phyloP scores from a whole-genome alignment of 1,284 basidiomycete genomes.

The Leccinum laetum region DNA sequence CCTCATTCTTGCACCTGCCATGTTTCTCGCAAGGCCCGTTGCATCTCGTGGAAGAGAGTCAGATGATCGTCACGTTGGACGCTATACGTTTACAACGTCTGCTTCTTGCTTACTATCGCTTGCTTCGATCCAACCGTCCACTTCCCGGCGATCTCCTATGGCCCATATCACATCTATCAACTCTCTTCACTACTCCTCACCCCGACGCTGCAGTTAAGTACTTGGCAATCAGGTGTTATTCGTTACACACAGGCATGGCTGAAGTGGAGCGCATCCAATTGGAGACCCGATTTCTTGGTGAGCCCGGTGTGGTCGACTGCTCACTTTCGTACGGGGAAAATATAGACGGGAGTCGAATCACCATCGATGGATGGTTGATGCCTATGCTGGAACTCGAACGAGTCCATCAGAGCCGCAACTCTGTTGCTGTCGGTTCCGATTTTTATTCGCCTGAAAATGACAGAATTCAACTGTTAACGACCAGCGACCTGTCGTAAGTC shows the following conservation, averaged over 20 bases:
- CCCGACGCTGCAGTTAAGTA: constrained; percentile 65
- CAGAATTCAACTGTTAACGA: constrained; percentile 36
- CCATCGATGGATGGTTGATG: constrained; percentile 79
- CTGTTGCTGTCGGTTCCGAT: constrained; percentile 38
- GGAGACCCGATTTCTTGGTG: constrained; percentile 63
- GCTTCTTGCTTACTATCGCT: constrained; percentile 79
- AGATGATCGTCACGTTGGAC: constrained; percentile 37
- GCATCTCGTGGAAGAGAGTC: constrained; percentile 36
- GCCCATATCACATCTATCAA: constrained; percentile 60
- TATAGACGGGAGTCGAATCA: constrained; percentile 40
- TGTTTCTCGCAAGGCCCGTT: constrained; percentile 58
- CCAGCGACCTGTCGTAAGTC: constrained; percentile 54
- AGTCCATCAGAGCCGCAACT: constrained; percentile 52
- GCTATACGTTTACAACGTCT: constrained; percentile 56
- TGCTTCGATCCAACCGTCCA: constrained; percentile 71
- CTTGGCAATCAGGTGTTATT: constrained; percentile 77
- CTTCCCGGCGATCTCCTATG: constrained; percentile 65
- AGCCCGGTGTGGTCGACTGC: constrained; percentile 55
- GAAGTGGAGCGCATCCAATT: constrained; percentile 71
- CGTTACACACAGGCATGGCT: constrained; percentile 73
- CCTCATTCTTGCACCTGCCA: constrained; percentile 46
- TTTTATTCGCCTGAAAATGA: constrained; percentile 47
- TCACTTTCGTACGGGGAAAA: constrained; percentile 50
- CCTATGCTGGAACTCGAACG: constrained; percentile 68
- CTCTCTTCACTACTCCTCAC: constrained; percentile 55